These are phyloP conservation scores for Starmerella lactis-condensi DNA, from an alignment of 805 yeast species.

Conservation along the genomic window DNA sequence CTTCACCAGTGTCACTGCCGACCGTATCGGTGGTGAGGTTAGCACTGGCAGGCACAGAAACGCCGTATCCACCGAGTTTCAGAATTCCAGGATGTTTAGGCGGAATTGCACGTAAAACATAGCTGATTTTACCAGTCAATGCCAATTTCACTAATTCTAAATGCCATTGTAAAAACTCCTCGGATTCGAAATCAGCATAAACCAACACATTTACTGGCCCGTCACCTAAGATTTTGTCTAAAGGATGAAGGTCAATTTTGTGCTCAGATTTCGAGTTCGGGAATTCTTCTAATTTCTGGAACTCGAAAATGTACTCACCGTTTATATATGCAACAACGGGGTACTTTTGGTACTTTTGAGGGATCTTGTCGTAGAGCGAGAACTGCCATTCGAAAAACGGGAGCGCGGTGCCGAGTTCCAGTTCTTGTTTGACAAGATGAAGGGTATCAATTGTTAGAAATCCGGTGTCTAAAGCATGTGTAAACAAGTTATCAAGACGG, in stretches of 20 bases:
- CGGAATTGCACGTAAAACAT: conserved; percentile 46
- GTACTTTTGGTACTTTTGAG: conserved; percentile 19
- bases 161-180: conserved; percentile 38
- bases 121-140: conserved; percentile 42
- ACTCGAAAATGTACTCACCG: conserved; percentile 56
- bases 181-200: conserved; percentile 45
- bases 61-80: conserved; percentile 41
- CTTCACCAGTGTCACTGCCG: conserved; percentile 42
- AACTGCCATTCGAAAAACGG: conserved; percentile 53
- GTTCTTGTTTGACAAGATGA: conserved; percentile 25
- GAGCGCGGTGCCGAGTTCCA: conserved; percentile 32
- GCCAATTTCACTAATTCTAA: conserved; percentile 42
- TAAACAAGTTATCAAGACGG: conserved; percentile 12
- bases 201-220: conserved; percentile 37
- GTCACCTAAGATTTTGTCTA: conserved; percentile 50
- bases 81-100: not conserved
- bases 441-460: conserved; percentile 10
- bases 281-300: no score
- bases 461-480: conserved; percentile 9
- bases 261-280: no score
- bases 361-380: conserved; percentile 29
- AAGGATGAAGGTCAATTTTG: conserved; percentile 18
- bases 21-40: conserved; percentile 49
- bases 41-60: no score
- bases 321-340: conserved; percentile 38